These are phyloP conservation scores for Beauveria asiatica DNA, from an alignment of 2,329 filamentous ascomycete genomes.

Conservation along the genomic window DNA sequence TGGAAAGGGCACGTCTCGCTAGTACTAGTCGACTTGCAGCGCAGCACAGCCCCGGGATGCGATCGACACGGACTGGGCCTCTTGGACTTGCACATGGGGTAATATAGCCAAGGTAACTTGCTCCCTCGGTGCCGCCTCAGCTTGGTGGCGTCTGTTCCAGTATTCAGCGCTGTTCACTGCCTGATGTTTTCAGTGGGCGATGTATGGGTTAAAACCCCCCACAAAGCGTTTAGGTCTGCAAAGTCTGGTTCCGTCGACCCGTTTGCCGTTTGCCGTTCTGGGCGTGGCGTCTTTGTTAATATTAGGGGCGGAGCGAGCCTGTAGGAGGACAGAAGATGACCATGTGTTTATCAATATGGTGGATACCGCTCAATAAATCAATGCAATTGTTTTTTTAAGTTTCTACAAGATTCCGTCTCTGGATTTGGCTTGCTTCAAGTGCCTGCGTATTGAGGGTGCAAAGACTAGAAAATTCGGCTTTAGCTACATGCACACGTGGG, in stretches of 20 bases:
- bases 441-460: too few species aligned
- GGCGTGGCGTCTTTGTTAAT: not conserved
- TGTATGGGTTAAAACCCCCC: too few species aligned
- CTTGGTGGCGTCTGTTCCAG: not conserved
- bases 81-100: conserved; percentile 6
- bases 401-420: not conserved
- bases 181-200: too few species aligned
- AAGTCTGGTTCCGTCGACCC: too few species aligned
- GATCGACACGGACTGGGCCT: not conserved
- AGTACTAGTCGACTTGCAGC: not conserved
- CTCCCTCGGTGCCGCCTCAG: too few species aligned
- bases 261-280: too few species aligned
- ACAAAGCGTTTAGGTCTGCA: too few species aligned
- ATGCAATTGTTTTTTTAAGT: not conserved
- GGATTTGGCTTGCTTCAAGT: not conserved
- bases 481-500: too few species aligned
- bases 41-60: not conserved
- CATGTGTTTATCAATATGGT: not conserved
- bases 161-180: too few species aligned
- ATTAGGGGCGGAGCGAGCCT: not conserved
- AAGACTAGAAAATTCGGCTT: too few species aligned
- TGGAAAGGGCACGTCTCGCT: not conserved
- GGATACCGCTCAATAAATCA: not conserved
- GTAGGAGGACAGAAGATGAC: not conserved
- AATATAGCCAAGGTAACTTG: not conserved